Evolutionary conservation across 495 filamentous ascomycete species (phyloP).

Genomic region (Hypomontagnella submonticulosa): DNA sequence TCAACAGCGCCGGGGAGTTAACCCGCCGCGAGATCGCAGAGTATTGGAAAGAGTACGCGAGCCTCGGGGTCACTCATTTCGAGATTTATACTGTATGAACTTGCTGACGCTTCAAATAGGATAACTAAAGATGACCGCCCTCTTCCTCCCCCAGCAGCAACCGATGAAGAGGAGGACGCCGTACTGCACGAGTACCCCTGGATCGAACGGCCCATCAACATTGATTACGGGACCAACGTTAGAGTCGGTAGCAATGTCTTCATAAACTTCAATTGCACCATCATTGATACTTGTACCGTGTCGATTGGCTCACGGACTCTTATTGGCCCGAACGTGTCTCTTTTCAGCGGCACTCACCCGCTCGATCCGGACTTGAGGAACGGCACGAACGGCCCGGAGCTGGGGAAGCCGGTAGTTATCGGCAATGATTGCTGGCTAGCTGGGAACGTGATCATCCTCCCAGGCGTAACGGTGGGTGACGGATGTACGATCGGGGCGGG

Average conservation of each 20-base stretch:
- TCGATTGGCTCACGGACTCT: slow-evolving; percentile 8
- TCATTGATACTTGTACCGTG: slow-evolving; percentile 9
- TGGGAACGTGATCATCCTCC: slow-evolving; percentile 76
- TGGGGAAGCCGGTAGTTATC: slow-evolving; percentile 72
- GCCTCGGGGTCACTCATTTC: too few species aligned
- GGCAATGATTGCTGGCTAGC: slow-evolving; percentile 92
- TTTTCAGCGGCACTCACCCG: slow-evolving; percentile 12
- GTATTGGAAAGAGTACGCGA: slow-evolving; percentile 8
- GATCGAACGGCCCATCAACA: slow-evolving; percentile 7
- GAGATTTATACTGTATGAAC: too few species aligned
- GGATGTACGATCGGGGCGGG: slow-evolving; percentile 62
- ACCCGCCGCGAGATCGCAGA: slow-evolving; percentile 6
- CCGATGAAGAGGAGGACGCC: slow-evolving; percentile 6
- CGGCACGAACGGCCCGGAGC: slow-evolving; percentile 9
- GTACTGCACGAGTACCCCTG: slow-evolving; percentile 8
- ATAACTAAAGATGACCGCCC: slow-evolving; percentile 5
- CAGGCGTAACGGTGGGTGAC: slow-evolving; percentile 84
- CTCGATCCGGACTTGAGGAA: slow-evolving; percentile 7
- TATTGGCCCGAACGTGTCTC: slow-evolving; percentile 2
- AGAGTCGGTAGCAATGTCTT: slow-evolving; percentile 8
- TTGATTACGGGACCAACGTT: slow-evolving; percentile 7
- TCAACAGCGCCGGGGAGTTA: slow-evolving; percentile 11
- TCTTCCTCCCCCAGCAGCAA: slow-evolving; percentile 5
- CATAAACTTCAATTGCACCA: slow-evolving; percentile 5
- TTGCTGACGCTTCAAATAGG: not conserved